Percentiles rank a stretch among this genome's conserved stretches.
These are phyloP conservation scores for Pseudonitzschia multiseries DNA, from an alignment of 108 stramenopile species.

Conservation along the genomic window DNA sequence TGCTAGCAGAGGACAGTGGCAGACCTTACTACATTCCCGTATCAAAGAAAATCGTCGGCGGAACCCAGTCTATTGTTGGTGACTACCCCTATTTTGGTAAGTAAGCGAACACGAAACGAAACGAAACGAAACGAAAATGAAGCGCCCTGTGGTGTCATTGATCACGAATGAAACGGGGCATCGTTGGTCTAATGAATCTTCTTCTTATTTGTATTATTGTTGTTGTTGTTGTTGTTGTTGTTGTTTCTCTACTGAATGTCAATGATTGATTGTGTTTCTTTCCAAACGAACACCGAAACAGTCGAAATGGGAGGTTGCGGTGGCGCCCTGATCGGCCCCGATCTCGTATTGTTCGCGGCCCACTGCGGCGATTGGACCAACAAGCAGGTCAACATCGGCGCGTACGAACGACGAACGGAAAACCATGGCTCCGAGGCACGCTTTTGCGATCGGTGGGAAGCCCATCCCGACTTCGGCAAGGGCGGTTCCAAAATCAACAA, in stretches of 20 bases:
- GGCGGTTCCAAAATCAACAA: background rate
- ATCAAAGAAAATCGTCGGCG: background rate
- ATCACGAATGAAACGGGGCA: too few relatives aligned
- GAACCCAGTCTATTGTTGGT: background rate
- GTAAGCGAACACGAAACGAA: background rate
- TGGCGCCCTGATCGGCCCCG: background rate
- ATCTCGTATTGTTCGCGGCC: background rate
- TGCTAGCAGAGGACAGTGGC: too few relatives aligned
- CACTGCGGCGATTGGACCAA: background rate
- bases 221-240: too few relatives aligned
- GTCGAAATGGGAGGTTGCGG: slow-evolving; percentile 6
- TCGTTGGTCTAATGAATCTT: too few relatives aligned
- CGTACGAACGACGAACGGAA: background rate
- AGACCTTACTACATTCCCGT: too few relatives aligned
- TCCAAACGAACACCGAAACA: background rate
- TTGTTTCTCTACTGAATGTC: background rate
- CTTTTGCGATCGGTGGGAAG: background rate
- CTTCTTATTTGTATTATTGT: too few relatives aligned
- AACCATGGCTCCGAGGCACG: background rate
- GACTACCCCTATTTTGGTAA: slow-evolving; percentile 10
- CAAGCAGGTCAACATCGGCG: background rate
- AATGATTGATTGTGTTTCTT: background rate
- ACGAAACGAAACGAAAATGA: too few relatives aligned
- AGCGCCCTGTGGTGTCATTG: too few relatives aligned
- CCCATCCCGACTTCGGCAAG: background rate